These are phyloP conservation scores for Pyrenopolyporus hunteri DNA, from an alignment of 495 filamentous ascomycete species.

Conservation along the genomic window DNA sequence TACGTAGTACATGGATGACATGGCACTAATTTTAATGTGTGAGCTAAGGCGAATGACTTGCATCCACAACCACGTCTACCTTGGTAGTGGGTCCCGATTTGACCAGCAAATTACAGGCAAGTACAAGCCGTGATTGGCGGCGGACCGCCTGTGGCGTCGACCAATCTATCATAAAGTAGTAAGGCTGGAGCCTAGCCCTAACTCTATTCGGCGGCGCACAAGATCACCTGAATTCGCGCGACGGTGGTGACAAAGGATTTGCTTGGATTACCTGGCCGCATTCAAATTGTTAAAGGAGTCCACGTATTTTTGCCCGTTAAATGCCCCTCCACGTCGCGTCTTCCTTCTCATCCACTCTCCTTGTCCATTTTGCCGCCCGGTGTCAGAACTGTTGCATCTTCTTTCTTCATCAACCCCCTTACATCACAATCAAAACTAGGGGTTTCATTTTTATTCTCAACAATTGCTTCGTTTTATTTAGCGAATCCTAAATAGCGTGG, in stretches of 20 bases:
- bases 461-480: not conserved
- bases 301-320: conserved; percentile 25
- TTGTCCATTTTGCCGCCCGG: conserved; percentile 15
- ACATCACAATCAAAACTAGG: too few relatives aligned
- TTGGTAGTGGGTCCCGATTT: conserved; percentile 12
- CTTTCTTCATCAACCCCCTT: not conserved
- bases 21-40: not conserved
- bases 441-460: too few relatives aligned
- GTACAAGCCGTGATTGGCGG: conserved; percentile 10
- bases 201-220: conserved; percentile 4
- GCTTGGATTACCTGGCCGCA: not conserved
- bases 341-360: conserved; percentile 19
- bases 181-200: conserved; percentile 26
- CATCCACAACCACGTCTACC: conserved; percentile 6
- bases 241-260: conserved; percentile 24
- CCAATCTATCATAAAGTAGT: too few relatives aligned
- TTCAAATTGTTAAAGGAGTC: conserved; percentile 20
- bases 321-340: conserved; percentile 38
- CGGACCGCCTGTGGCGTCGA: not conserved
- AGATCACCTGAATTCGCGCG: conserved; percentile 38
- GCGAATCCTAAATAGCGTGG: conserved; percentile 3
- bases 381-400: conserved; percentile 20
- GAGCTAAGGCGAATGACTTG: conserved; percentile 21
- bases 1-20: conserved; percentile 2
- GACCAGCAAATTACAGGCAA: not conserved